Evolutionary conservation across 192 early-diverging fungal species (phyloP).

Genomic region (Entomortierella chlamydospora): DNA sequence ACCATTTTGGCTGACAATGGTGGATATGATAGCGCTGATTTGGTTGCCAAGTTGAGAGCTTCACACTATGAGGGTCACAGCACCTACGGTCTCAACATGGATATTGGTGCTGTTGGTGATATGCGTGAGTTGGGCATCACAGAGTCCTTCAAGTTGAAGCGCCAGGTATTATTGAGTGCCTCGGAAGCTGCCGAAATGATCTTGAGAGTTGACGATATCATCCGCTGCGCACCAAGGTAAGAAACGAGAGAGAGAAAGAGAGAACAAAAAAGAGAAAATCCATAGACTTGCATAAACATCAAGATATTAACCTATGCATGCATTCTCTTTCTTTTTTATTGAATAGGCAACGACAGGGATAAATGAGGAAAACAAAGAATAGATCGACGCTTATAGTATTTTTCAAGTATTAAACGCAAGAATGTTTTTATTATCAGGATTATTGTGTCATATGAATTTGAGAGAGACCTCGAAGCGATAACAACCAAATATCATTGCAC

Average conservation of each 20-base stretch:
- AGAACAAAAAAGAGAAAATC: background rate
- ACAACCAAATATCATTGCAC: too few relatives aligned
- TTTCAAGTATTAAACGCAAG: background rate
- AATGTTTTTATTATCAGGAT: background rate
- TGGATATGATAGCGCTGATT: constrained; percentile 94
- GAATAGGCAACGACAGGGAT: constrained; percentile 27
- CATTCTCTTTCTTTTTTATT: background rate
- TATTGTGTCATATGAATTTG: background rate
- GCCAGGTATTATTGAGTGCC: constrained; percentile 91
- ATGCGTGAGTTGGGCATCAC: constrained; percentile 90
- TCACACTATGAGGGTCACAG: constrained; percentile 89
- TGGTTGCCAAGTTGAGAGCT: constrained; percentile 93
- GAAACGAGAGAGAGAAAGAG: too few relatives aligned
- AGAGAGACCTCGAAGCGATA: background rate
- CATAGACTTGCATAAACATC: background rate
- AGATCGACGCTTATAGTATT: background rate
- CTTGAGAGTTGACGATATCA: constrained; percentile 97
- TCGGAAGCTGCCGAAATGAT: constrained; percentile 98
- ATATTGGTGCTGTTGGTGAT: constrained; percentile 81
- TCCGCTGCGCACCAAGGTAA: constrained; percentile 85
- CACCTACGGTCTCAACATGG: constrained; percentile 90
- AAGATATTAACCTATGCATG: background rate
- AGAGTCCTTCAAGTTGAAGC: constrained; percentile 97
- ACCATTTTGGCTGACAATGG: constrained; percentile 98
- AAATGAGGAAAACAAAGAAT: background rate